Evolutionary conservation across 352 stramenopile genomes (phyloP).

Genomic region (Pythium dissimile): DNA sequence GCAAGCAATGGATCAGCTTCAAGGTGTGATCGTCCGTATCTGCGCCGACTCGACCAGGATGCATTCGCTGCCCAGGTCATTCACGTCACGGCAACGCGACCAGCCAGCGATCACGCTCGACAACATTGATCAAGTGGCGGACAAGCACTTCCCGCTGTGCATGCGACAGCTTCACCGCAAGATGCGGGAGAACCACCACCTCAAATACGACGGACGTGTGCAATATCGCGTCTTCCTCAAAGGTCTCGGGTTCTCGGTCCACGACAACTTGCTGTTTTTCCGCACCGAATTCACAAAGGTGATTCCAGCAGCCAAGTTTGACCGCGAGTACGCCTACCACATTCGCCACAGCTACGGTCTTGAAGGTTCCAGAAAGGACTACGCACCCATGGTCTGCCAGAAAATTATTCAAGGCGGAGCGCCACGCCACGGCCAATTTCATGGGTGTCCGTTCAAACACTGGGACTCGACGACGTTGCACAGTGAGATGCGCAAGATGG

Average conservation of each 20-base stretch:
- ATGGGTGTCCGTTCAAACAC: constrained; percentile 81
- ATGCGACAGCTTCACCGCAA: constrained; percentile 77
- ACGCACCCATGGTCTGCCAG: constrained; percentile 51
- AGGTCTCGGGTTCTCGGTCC: constrained; percentile 69
- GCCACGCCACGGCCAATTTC: constrained; percentile 64
- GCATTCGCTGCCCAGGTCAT: background rate
- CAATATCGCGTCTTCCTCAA: constrained; percentile 88
- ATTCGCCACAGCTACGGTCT: constrained; percentile 87
- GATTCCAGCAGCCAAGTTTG: constrained; percentile 62
- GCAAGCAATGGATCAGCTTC: constrained; percentile 32
- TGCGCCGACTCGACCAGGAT: constrained; percentile 29
- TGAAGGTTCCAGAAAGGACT: constrained; percentile 73
- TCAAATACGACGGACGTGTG: constrained; percentile 84
- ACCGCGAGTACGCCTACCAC: constrained; percentile 83
- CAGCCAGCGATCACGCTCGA: constrained; percentile 40
- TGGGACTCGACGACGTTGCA: constrained; percentile 49
- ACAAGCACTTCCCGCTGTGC: constrained; percentile 72
- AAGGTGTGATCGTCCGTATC: constrained; percentile 37
- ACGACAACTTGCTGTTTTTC: constrained; percentile 78
- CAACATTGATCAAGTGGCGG: constrained; percentile 69
- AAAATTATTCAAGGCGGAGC: constrained; percentile 45
- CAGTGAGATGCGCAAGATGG: constrained; percentile 36
- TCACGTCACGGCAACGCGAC: background rate
- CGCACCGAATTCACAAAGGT: constrained; percentile 63
- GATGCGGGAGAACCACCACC: constrained; percentile 68